Evolutionary conservation across 805 yeast genomes (phyloP).

Genomic region (Schwanniomyces yamadae): DNA sequence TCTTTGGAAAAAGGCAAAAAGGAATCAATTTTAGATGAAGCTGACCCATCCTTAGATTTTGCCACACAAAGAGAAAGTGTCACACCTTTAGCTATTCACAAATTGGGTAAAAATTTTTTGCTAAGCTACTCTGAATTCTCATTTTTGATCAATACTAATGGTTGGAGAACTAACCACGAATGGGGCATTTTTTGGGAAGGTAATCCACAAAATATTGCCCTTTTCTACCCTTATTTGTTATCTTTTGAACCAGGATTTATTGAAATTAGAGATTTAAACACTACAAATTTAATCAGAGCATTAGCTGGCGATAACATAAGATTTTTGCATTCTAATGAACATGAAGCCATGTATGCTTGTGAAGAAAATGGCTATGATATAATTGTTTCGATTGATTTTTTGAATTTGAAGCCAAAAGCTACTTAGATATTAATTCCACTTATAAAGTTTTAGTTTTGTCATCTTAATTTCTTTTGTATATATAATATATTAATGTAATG

Average conservation of each 20-base stretch:
- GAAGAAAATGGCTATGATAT: slow-evolving; percentile 91
- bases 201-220: slow-evolving; percentile 84
- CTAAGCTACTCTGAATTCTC: slow-evolving; percentile 91
- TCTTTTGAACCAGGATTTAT: slow-evolving; percentile 90
- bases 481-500: slow-evolving; percentile 2
- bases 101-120: slow-evolving; percentile 84
- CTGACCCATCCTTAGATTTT: slow-evolving; percentile 94
- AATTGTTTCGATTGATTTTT: slow-evolving; percentile 88
- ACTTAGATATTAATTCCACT: background rate
- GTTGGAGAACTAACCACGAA: slow-evolving; percentile 93
- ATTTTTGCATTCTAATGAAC: slow-evolving; percentile 83
- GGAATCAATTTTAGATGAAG: slow-evolving; percentile 93
- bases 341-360: slow-evolving; percentile 89
- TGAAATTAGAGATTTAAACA: slow-evolving; percentile 88
- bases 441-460: background rate
- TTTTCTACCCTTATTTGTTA: slow-evolving; percentile 89
- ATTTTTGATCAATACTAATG: slow-evolving; percentile 89
- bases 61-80: slow-evolving; percentile 75
- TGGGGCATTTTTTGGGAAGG: slow-evolving; percentile 98
- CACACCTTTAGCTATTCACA: slow-evolving; percentile 87
- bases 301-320: slow-evolving; percentile 90
- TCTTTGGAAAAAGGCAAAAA: slow-evolving; percentile 79
- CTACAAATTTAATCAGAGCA: slow-evolving; percentile 82
- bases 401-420: slow-evolving; percentile 52
- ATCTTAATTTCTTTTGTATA: background rate